Conservation (phyloP, 1,139 yeast genomes). For the Yamadazyma membranifaciens region DNA sequence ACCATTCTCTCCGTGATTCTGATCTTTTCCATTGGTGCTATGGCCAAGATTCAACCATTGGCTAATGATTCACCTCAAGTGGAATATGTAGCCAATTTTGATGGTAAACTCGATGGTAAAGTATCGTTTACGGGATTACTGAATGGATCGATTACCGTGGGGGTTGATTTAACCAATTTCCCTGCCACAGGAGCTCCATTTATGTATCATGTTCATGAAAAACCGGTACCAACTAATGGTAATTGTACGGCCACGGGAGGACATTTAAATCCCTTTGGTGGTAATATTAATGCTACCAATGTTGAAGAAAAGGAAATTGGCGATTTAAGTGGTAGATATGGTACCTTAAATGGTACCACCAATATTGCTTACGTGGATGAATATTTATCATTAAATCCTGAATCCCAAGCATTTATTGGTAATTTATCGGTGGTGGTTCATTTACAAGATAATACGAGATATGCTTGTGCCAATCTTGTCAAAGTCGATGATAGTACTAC, state of each 20-base stretch:
- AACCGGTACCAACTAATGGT: constrained; percentile 38
- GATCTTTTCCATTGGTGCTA: constrained; percentile 3
- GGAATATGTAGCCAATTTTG: constrained; percentile 18
- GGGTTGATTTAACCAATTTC: constrained; percentile 31
- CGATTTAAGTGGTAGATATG: constrained; percentile 45
- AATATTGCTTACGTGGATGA: constrained; percentile 29
- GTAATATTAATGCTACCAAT: constrained; percentile 25
- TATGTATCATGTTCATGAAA: constrained; percentile 41
- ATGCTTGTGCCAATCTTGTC: constrained; percentile 43
- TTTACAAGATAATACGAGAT: constrained; percentile 29
- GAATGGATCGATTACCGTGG: constrained; percentile 34
- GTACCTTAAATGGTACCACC: constrained; percentile 27
- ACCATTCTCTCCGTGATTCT: no score
- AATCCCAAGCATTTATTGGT: constrained; percentile 35
- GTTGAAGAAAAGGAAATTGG: constrained; percentile 34
- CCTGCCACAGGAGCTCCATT: constrained; percentile 42
- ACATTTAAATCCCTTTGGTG: constrained; percentile 43
- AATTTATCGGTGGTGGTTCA: constrained; percentile 40
- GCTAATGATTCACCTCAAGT: constrained; percentile 20
- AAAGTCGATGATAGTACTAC: constrained; percentile 8
- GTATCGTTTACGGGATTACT: constrained; percentile 29
- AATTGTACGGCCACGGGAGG: constrained; percentile 38
- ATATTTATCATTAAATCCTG: constrained; percentile 38
- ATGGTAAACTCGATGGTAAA: constrained; percentile 22
- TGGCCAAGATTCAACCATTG: constrained; percentile 19